Conservation (phyloP, 352 stramenopile genomes). For the Lagenidium giganteum region DNA sequence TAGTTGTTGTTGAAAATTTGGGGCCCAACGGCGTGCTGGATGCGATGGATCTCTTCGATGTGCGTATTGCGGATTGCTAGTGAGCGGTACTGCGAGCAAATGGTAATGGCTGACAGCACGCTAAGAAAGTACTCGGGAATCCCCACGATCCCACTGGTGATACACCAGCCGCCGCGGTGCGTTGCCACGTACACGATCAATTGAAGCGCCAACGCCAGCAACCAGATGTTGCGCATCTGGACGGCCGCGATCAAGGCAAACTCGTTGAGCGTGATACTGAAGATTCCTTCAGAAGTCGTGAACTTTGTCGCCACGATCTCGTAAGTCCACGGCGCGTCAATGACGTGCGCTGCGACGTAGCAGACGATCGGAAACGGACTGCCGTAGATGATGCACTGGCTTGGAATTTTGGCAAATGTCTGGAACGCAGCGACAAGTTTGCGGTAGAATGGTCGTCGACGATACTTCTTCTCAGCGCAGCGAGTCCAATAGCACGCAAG, state of each 20-base stretch:
- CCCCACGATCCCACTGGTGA: too few relatives aligned
- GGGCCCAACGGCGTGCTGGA: too few relatives aligned
- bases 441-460: not conserved
- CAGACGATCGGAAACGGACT: constrained; percentile 20
- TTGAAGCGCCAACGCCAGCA: constrained; percentile 23
- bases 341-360: constrained; percentile 21
- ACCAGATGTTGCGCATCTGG: constrained; percentile 37
- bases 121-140: too few relatives aligned
- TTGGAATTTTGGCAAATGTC: constrained; percentile 18
- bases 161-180: too few relatives aligned
- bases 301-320: constrained; percentile 17
- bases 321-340: constrained; percentile 20
- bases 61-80: too few relatives aligned
- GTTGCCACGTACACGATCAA: too few relatives aligned
- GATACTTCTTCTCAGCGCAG: not conserved
- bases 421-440: not conserved
- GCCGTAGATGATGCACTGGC: constrained; percentile 21
- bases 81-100: too few relatives aligned
- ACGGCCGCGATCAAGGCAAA: constrained; percentile 17
- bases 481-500: not conserved
- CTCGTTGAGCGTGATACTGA: constrained; percentile 9
- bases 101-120: too few relatives aligned
- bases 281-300: constrained; percentile 12
- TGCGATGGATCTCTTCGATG: too few relatives aligned
- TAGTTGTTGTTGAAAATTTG: too few relatives aligned